Evolutionary conservation across 345 rosid species (phyloP).

Genomic region (Erodium maritimum): DNA sequence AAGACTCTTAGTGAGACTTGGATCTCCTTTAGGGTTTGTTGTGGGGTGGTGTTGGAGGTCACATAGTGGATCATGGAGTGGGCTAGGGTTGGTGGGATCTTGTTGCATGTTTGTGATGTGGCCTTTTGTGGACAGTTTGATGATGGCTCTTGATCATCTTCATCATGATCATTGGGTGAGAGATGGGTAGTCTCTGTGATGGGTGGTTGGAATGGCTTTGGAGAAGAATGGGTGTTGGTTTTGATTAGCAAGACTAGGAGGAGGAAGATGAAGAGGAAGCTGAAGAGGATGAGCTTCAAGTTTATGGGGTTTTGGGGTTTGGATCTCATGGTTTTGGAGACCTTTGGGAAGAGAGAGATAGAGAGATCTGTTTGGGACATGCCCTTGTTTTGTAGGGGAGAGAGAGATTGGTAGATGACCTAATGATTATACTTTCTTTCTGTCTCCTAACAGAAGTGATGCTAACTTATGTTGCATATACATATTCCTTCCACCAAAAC

Average conservation of each 20-base stretch:
- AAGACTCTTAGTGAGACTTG: conserved; percentile 53
- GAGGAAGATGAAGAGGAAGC: conserved; percentile 29
- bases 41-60: conserved; percentile 72
- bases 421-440: too few relatives aligned
- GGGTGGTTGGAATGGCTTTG: conserved; percentile 12
- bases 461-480: too few relatives aligned
- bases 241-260: conserved; percentile 25
- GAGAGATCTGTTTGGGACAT: too few relatives aligned
- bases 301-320: conserved; percentile 22
- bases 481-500: too few relatives aligned
- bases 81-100: conserved; percentile 55
- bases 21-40: conserved; percentile 70
- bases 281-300: conserved; percentile 26
- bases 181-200: not conserved
- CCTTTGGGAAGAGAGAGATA: too few relatives aligned
- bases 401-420: too few relatives aligned
- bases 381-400: too few relatives aligned
- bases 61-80: conserved; percentile 63
- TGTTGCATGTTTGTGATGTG: conserved; percentile 26
- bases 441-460: too few relatives aligned
- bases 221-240: conserved; percentile 32
- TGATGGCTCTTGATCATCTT: not conserved
- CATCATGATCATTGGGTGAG: conserved; percentile 5
- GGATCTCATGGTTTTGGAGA: too few relatives aligned
- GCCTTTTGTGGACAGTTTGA: not conserved